Evolutionary conservation across 495 filamentous ascomycete genomes (phyloP).

Genomic region (Penicillium maclennaniae): DNA sequence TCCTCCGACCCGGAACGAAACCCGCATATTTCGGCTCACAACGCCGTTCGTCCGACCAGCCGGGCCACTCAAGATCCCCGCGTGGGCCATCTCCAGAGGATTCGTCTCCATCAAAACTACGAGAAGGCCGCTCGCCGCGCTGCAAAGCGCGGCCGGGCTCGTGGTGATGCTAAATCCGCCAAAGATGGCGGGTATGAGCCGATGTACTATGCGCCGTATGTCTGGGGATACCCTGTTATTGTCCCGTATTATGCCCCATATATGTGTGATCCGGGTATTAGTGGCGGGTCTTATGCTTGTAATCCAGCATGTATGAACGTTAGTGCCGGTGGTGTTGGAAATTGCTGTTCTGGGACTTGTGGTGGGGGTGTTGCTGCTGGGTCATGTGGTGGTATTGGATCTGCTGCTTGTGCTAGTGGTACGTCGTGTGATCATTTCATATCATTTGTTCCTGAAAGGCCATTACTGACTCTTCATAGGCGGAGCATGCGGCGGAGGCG

Average conservation of each 20-base stretch:
- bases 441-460: not conserved
- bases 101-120: slow-evolving; percentile 49
- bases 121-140: slow-evolving; percentile 59
- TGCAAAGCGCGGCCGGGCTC: slow-evolving; percentile 51
- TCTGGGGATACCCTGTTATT: slow-evolving; percentile 46
- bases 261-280: slow-evolving; percentile 45
- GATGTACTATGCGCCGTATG: slow-evolving; percentile 28
- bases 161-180: slow-evolving; percentile 28
- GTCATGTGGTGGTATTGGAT: slow-evolving; percentile 43
- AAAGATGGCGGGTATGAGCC: slow-evolving; percentile 28
- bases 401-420: slow-evolving; percentile 30
- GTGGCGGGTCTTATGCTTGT: slow-evolving; percentile 35
- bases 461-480: not conserved
- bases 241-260: slow-evolving; percentile 53
- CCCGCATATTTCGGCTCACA: slow-evolving; percentile 73
- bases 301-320: slow-evolving; percentile 47
- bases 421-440: slow-evolving; percentile 35
- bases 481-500: slow-evolving; percentile 25
- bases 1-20: slow-evolving; percentile 54
- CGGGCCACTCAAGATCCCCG: slow-evolving; percentile 7
- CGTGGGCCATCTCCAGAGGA: slow-evolving; percentile 13
- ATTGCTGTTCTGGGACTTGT: slow-evolving; percentile 48
- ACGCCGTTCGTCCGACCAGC: slow-evolving; percentile 37
- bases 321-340: slow-evolving; percentile 36
- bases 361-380: slow-evolving; percentile 53